These are phyloP conservation scores for Lotus japonicus DNA, from an alignment of 306 rosid genomes.

Conservation along the genomic window DNA sequence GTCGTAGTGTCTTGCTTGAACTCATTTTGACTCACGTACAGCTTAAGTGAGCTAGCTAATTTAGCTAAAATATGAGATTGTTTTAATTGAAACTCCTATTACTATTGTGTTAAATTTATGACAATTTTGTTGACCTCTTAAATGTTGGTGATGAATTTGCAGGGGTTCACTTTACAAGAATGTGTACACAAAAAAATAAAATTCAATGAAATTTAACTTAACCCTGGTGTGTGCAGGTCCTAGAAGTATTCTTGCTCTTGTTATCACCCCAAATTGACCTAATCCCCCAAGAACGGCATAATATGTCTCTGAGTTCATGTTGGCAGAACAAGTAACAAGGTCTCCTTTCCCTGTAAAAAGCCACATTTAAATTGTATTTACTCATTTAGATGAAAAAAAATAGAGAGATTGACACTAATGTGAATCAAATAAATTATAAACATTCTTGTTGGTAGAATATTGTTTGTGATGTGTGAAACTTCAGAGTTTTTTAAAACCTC, in stretches of 20 bases:
- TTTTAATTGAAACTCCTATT: too few species aligned
- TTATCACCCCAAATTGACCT: conserved; percentile 78
- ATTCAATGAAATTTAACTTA: too few species aligned
- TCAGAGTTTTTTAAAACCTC: too few species aligned
- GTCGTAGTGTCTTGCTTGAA: too few species aligned
- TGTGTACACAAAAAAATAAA: neutral
- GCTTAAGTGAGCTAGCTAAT: too few species aligned
- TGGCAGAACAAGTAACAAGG: conserved; percentile 43
- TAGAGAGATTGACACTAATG: too few species aligned
- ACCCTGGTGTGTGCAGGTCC: conserved; percentile 46
- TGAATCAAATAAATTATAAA: too few species aligned
- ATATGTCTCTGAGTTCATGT: conserved; percentile 33
- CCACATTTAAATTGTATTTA: neutral
- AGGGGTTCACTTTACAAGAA: neutral
- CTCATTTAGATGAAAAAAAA: too few species aligned
- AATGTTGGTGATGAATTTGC: neutral
- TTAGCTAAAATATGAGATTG: too few species aligned
- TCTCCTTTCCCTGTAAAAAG: conserved; percentile 53
- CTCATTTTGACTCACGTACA: too few species aligned
- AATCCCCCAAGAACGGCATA: conserved; percentile 71
- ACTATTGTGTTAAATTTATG: neutral
- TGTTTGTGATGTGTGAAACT: too few species aligned
- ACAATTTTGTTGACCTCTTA: neutral
- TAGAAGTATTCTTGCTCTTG: conserved; percentile 71
- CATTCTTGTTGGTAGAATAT: too few species aligned